Evolutionary conservation across 306 rosid genomes (phyloP), one percentile per base, ranked within the genome.

Genomic region (Oemleria cerasiformis): DNA sequence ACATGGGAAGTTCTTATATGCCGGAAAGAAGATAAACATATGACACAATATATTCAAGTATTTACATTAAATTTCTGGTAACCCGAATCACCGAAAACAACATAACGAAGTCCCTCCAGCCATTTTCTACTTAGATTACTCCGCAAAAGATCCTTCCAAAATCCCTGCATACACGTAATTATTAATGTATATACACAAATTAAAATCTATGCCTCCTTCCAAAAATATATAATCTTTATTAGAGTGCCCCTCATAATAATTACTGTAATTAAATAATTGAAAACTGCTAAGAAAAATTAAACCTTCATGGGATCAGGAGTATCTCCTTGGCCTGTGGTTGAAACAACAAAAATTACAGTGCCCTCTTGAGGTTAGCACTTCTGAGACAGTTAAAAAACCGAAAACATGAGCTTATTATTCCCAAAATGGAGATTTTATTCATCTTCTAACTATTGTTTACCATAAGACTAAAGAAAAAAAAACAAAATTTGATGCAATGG

Each of bases 281-380:
- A 14, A 70, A 56, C 15, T 55, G 11, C 45, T 54, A 49, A 25
- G 53, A 19, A 6, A 25, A 57, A 25, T 11, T 65, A 40, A 77
- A 91, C 97, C 97, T 86, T 91, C 94, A 93, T 88, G 75, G 98
- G 69, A 85, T 89, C 91, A 36, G 97, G 97, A 65, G 96, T 45
- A 70, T 94, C 97, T 10, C 98, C 98, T 81, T 94, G 98, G 74
- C 98, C 97, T 3, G 98, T 91, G 60, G 98, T 94, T 57, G 97
- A 94, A 80, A 91, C 97, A 70, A 94, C 92, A 79, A 94, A 91
- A 83, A 89, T 73, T 60, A 87, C 85, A 76, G 90, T 86, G 41
- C 71, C 84, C 76, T 91, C 97, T 6, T 71, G 73, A 23, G 90
- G 84, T 71, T 91, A 79, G 55, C 76, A 51, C 68, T 75, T 82